phyloP scores from a whole-genome alignment of 306 rosid species.

The Oemleria cerasiformis region DNA sequence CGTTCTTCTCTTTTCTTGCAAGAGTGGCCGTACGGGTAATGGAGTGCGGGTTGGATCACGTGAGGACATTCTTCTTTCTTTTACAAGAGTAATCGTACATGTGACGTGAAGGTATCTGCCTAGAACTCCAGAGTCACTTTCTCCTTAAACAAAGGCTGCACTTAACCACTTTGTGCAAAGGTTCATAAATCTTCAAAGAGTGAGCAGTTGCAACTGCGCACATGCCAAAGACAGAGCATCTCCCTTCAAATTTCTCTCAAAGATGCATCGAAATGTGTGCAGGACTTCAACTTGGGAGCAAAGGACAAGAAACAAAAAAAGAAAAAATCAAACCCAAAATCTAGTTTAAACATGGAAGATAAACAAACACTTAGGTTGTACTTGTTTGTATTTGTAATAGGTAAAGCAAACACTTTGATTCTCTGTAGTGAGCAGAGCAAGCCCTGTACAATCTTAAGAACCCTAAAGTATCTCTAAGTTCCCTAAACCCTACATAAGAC shows the following conservation, averaged over 20 bases:
- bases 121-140: too few relatives aligned
- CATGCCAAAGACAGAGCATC: slow-evolving; percentile 32
- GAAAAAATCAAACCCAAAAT: too few relatives aligned
- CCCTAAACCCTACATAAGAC: slow-evolving; percentile 9
- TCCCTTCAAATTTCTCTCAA: slow-evolving; percentile 12
- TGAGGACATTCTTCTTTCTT: too few relatives aligned
- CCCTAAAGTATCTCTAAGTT: slow-evolving; percentile 11
- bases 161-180: slow-evolving; percentile 37
- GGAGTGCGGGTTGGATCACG: too few relatives aligned
- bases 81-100: too few relatives aligned
- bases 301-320: background rate
- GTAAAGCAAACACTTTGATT: slow-evolving; percentile 21
- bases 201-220: slow-evolving; percentile 46
- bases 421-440: slow-evolving; percentile 22
- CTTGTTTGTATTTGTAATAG: background rate
- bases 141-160: slow-evolving; percentile 28
- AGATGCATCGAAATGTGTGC: background rate
- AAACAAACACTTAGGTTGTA: too few relatives aligned
- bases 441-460: slow-evolving; percentile 19
- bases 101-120: too few relatives aligned
- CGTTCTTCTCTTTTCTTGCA: too few relatives aligned
- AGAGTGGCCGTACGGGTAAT: too few relatives aligned
- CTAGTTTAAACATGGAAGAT: too few relatives aligned
- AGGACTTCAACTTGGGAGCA: background rate
- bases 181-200: slow-evolving; percentile 10